Base-by-base conservation (phyloP, 139 green algal genomes). In the Dunaliella sp. region DNA sequence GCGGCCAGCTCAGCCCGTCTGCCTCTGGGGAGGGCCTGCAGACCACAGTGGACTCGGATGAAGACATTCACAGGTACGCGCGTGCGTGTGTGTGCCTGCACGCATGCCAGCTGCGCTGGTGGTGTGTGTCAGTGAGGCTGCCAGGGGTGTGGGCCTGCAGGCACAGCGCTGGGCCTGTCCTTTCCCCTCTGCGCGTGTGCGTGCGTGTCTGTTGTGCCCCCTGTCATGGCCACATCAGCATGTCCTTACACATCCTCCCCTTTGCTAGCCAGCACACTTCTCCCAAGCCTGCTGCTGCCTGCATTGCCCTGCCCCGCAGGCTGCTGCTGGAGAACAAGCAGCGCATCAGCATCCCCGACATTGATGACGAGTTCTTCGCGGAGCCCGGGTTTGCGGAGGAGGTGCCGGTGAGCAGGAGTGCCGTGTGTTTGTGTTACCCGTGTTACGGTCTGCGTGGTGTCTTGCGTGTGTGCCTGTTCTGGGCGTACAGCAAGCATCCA, bases 261-360 rank as follows among this genome's bases (percentile, higher is more conserved):
- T 65, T 16, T 16, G 7, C 48, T 16, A 7, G 7, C 7, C 7
- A 65, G 7, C 48, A 7, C 48, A 7, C 48, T 65, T 7, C 48
- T 65, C 48, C 48, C 48, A 7, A 26, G 48, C 7, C 16, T 65
- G 7, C 48, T 65, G 7, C 48, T 65, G 48, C 7, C 48, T 16
- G 16, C 48, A 65, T 65, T 65, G 7, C 16, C 48, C 48, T 65
- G 7, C 48, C 16, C 48, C 48, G 48, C 87, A 92, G 89, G 86
- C 59, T 92, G 72, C 80, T 92, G 38, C 85, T 86, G 57, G 87
- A 92, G 77, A 88, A 87, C 30, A 34, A 73, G 72, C 83, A 90
- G 36, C 76, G 87, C 16, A 89, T 90, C 32, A 90, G 83, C 37
- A 89, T 90, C 12, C 86, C 87, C 0, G 26, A 83, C 2, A 77